Percentiles rank a stretch among this genome's conserved stretches.
These are phyloP conservation scores for Coccomyxa subellipsoidea DNA, from an alignment of 163 green algal genomes.

Conservation along the genomic window DNA sequence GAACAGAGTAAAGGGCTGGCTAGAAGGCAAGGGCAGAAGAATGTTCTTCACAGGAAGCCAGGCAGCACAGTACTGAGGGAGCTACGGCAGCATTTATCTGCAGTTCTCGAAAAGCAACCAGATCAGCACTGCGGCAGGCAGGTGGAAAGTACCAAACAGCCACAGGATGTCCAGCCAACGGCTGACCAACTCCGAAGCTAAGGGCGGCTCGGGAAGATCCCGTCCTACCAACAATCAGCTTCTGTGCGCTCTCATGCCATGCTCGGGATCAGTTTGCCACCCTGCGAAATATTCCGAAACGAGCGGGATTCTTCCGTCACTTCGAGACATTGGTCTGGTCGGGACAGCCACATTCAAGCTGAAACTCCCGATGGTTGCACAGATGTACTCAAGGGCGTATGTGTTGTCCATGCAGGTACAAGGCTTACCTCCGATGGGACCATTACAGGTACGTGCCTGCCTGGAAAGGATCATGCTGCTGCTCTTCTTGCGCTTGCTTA, in stretches of 20 bases:
- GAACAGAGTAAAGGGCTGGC: neutral
- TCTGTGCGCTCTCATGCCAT: conserved; percentile 50
- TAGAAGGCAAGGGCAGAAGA: neutral
- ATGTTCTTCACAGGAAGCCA: neutral
- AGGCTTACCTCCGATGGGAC: conserved; percentile 88
- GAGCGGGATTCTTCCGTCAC: neutral
- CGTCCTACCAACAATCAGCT: conserved; percentile 94
- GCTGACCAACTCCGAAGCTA: neutral
- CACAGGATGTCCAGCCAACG: neutral
- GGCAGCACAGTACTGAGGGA: neutral
- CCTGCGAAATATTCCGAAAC: neutral
- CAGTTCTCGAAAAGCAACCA: no score
- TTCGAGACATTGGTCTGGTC: neutral
- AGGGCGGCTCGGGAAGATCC: conserved; percentile 32
- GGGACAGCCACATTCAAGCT: neutral
- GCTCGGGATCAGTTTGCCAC: neutral
- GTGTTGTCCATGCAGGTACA: conserved; percentile 67
- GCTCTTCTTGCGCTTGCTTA: no score
- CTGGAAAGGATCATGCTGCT: neutral
- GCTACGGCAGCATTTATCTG: neutral
- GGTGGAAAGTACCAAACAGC: neutral
- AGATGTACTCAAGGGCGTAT: neutral
- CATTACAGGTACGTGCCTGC: conserved; percentile 60
- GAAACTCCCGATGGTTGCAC: neutral
- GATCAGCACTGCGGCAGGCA: neutral